These are phyloP conservation scores for Phytophthora ohioensis DNA, from an alignment of 352 stramenopile species.

Conservation along the genomic window DNA sequence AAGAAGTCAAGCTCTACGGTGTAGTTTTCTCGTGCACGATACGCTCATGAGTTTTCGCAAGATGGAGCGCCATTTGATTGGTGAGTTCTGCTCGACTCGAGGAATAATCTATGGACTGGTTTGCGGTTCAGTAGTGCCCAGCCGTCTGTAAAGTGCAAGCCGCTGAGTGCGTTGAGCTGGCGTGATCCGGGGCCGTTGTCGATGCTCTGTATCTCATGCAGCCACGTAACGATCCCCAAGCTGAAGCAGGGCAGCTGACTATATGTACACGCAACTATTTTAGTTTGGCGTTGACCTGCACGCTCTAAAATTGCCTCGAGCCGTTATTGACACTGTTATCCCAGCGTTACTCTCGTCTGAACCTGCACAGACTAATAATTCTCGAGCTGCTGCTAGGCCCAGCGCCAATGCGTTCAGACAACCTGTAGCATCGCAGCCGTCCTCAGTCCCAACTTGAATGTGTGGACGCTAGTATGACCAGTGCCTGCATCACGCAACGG, in stretches of 20 bases:
- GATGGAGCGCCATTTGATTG: background rate
- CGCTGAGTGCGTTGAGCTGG: slow-evolving; percentile 4
- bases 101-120: slow-evolving; percentile 17
- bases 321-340: slow-evolving; percentile 8
- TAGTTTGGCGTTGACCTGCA: slow-evolving; percentile 1
- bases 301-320: slow-evolving; percentile 16
- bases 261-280: background rate
- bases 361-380: slow-evolving; percentile 6
- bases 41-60: too few species aligned
- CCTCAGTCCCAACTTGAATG: slow-evolving; percentile 24
- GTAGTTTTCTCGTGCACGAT: too few species aligned
- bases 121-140: slow-evolving; percentile 6
- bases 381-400: background rate
- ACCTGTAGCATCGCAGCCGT: slow-evolving; percentile 27
- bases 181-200: slow-evolving; percentile 14
- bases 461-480: slow-evolving; percentile 2
- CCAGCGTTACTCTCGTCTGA: slow-evolving; percentile 19
- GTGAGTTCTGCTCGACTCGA: background rate
- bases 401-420: slow-evolving; percentile 36
- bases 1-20: too few species aligned
- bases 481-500: slow-evolving; percentile 9
- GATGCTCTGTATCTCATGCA: slow-evolving; percentile 13
- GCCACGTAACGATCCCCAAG: slow-evolving; percentile 26
- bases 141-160: slow-evolving; percentile 1
- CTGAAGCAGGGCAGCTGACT: slow-evolving; percentile 5